phyloP scores from a whole-genome alignment of 2,329 filamentous ascomycete species.

The Alternaria triticimaculans region DNA sequence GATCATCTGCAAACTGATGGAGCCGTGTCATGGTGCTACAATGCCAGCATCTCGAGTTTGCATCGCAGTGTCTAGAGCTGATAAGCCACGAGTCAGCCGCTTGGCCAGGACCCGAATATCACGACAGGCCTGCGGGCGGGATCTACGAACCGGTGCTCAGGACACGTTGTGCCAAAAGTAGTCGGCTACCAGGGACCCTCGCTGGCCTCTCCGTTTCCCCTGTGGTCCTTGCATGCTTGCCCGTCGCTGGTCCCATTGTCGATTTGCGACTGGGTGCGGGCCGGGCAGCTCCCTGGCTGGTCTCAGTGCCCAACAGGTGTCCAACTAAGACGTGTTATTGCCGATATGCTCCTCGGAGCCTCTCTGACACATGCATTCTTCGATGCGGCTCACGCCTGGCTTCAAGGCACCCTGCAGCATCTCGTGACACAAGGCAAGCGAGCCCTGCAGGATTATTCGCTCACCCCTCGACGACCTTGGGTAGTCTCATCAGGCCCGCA shows the following conservation, averaged over 20 bases:
- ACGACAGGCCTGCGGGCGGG: conserved; percentile 39
- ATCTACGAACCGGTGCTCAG: conserved; percentile 49
- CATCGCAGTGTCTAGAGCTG: not conserved
- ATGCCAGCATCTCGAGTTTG: conserved; percentile 1
- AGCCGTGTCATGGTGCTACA: not conserved
- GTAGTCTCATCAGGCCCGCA: conserved; percentile 16
- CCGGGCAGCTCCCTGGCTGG: conserved; percentile 39
- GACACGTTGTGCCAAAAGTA: conserved; percentile 47
- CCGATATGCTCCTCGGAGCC: conserved; percentile 11
- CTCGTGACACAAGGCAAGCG: conserved; percentile 23
- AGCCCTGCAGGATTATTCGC: conserved; percentile 21
- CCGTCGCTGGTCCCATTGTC: conserved; percentile 31
- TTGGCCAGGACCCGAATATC: conserved; percentile 13
- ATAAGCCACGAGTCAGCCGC: conserved; percentile 16
- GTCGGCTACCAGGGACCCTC: conserved; percentile 32
- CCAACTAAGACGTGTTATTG: conserved; percentile 10
- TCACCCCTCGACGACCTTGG: conserved; percentile 7
- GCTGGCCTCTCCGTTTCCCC: conserved; percentile 20
- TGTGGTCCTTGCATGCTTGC: conserved; percentile 25
- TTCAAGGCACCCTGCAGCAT: conserved; percentile 21
- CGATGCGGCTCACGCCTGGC: conserved; percentile 19
- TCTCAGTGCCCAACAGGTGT: conserved; percentile 14
- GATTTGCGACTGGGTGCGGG: conserved; percentile 48
- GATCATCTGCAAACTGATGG: conserved; percentile 1
- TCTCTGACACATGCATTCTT: conserved; percentile 9